phyloP scores from a whole-genome alignment of 2,329 filamentous ascomycete genomes.

The Cladophialophora immunda region DNA sequence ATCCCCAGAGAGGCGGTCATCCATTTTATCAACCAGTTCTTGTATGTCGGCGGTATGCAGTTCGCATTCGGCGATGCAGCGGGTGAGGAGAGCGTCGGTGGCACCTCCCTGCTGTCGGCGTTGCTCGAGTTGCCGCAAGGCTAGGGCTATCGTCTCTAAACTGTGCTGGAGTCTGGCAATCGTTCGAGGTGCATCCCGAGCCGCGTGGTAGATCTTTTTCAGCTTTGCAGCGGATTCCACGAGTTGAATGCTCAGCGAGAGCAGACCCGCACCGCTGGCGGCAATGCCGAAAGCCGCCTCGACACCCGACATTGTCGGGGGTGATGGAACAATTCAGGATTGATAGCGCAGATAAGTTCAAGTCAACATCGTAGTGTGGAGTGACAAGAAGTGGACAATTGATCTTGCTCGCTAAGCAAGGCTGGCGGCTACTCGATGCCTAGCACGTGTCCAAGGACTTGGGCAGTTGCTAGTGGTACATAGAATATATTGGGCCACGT shows the following conservation, averaged over 20 bases:
- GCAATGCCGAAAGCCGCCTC: slow-evolving; percentile 11
- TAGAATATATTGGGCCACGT: neutral
- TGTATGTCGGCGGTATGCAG: neutral
- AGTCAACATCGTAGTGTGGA: neutral
- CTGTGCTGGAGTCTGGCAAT: neutral
- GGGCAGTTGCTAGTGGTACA: no score
- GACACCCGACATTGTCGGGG: slow-evolving; percentile 1
- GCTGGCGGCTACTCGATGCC: neutral
- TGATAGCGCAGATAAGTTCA: neutral
- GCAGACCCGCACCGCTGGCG: slow-evolving; percentile 11
- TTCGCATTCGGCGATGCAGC: slow-evolving; percentile 8
- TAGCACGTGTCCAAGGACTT: neutral
- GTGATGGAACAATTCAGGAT: neutral
- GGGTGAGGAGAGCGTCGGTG: slow-evolving; percentile 7
- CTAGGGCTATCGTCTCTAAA: slow-evolving; percentile 15
- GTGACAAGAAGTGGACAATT: neutral
- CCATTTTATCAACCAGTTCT: slow-evolving; percentile 6
- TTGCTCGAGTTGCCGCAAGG: slow-evolving; percentile 10
- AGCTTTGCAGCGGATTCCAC: slow-evolving; percentile 11
- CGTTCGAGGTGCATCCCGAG: slow-evolving; percentile 7
- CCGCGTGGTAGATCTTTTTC: slow-evolving; percentile 11
- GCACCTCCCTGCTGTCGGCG: slow-evolving; percentile 7
- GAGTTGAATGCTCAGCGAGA: slow-evolving; percentile 15
- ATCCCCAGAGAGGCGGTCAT: neutral
- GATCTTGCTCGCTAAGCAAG: neutral